These are phyloP conservation scores for Pyrenophora tritici-repentis DNA, from an alignment of 2,329 filamentous ascomycete genomes.

Conservation along the genomic window DNA sequence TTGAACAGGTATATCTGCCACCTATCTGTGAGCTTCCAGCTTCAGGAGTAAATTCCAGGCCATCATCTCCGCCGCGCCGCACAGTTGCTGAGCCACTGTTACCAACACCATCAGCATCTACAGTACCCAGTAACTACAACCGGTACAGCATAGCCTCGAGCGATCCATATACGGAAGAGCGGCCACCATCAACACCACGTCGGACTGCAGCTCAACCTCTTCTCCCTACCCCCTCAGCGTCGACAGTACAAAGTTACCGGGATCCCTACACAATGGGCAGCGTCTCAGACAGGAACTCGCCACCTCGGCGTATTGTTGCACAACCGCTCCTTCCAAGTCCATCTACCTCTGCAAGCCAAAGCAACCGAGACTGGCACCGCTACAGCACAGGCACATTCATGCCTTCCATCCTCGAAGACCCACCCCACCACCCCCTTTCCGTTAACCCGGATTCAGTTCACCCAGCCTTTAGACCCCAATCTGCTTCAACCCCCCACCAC, in stretches of 20 bases:
- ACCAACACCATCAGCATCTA: conserved; percentile 40
- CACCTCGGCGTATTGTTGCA: conserved; percentile 29
- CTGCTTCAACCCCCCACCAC: conserved; percentile 5
- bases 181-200: conserved; percentile 20
- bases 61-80: conserved; percentile 24
- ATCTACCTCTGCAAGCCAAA: conserved; percentile 35
- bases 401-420: conserved; percentile 41
- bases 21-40: conserved; percentile 29
- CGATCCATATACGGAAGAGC: conserved; percentile 33
- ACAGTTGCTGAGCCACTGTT: conserved; percentile 38
- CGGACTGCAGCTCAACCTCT: conserved; percentile 38
- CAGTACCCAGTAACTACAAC: conserved; percentile 28
- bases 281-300: conserved; percentile 5
- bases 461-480: conserved; percentile 24
- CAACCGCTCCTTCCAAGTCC: conserved; percentile 38
- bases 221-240: conserved; percentile 38
- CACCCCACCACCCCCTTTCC: conserved; percentile 20
- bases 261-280: conserved; percentile 16
- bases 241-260: conserved; percentile 31
- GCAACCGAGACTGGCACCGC: conserved; percentile 23
- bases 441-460: conserved; percentile 17
- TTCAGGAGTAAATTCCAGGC: conserved; percentile 14
- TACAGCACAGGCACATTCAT: conserved; percentile 36
- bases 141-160: conserved; percentile 28
- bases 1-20: conserved; percentile 21